phyloP scores from a whole-genome alignment of 306 rosid species.

The Vigna trinervia region DNA sequence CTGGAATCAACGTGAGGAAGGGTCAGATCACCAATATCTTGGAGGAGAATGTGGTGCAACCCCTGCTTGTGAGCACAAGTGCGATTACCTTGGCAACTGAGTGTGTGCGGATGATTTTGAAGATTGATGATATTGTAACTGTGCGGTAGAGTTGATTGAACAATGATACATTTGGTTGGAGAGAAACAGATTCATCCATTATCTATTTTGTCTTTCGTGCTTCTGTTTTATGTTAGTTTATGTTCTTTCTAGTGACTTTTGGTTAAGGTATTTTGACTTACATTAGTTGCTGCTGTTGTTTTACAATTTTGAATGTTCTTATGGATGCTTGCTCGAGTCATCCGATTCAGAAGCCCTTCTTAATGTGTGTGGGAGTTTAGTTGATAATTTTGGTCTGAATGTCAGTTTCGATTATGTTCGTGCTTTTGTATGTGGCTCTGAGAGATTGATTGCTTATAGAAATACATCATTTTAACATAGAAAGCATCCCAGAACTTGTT shows the following conservation, averaged over 20 bases:
- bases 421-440: slow-evolving; percentile 19
- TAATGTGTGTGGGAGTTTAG: slow-evolving; percentile 35
- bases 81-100: slow-evolving; percentile 94
- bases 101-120: slow-evolving; percentile 98
- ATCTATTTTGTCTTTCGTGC: slow-evolving; percentile 40
- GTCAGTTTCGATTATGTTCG: slow-evolving; percentile 13
- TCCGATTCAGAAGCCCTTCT: neutral
- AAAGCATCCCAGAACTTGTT: neutral
- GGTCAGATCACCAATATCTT: slow-evolving; percentile 97
- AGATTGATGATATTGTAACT: slow-evolving; percentile 97
- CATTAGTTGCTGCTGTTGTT: slow-evolving; percentile 37
- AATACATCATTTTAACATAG: neutral
- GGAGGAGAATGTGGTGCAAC: slow-evolving; percentile 99
- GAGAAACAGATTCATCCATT: slow-evolving; percentile 38
- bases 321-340: slow-evolving; percentile 34
- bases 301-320: slow-evolving; percentile 35
- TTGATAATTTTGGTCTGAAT: slow-evolving; percentile 27
- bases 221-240: slow-evolving; percentile 41
- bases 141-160: slow-evolving; percentile 71
- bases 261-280: slow-evolving; percentile 42
- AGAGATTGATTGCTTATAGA: slow-evolving; percentile 25
- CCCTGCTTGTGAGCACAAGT: slow-evolving; percentile 93
- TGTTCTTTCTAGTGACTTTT: slow-evolving; percentile 35
- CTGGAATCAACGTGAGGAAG: slow-evolving; percentile 99
- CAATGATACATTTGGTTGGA: slow-evolving; percentile 26